These are phyloP conservation scores for Fusarium equiseti DNA, from an alignment of 2,329 filamentous ascomycete species.

Conservation along the genomic window DNA sequence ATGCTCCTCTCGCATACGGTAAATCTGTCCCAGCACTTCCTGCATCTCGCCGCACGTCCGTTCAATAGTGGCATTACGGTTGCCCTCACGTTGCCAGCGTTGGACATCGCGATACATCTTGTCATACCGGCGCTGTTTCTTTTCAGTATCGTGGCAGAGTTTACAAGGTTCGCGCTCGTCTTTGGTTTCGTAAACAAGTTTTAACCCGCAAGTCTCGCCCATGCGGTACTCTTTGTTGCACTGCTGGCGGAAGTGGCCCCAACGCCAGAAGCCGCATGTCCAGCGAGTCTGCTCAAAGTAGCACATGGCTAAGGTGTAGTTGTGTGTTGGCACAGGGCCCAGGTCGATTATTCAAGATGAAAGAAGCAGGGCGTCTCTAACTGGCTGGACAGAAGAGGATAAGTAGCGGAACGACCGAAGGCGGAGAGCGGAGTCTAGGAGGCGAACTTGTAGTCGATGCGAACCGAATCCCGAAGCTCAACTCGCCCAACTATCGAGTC, in stretches of 20 bases:
- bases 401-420: constrained; percentile 31
- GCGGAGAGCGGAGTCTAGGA: constrained; percentile 36
- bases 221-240: constrained; percentile 96
- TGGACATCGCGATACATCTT: constrained; percentile 81
- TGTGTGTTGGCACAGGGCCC: constrained; percentile 33
- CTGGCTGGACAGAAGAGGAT: constrained; percentile 29
- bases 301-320: constrained; percentile 74
- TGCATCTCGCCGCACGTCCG: constrained; percentile 77
- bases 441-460: constrained; percentile 34
- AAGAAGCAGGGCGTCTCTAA: constrained; percentile 16
- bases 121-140: constrained; percentile 79
- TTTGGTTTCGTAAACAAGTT: constrained; percentile 82
- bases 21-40: constrained; percentile 72
- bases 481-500: constrained; percentile 19
- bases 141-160: constrained; percentile 89
- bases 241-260: constrained; percentile 92
- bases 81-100: constrained; percentile 82
- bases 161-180: constrained; percentile 77
- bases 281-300: constrained; percentile 94
- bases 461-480: constrained; percentile 35
- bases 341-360: constrained; percentile 20
- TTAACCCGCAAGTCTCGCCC: constrained; percentile 95
- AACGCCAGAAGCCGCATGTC: constrained; percentile 91
- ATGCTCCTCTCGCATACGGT: constrained; percentile 59
- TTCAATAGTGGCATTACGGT: constrained; percentile 78